Conservation (phyloP, 192 early-diverging fungal genomes). For the Cladochytrium replicatum region DNA sequence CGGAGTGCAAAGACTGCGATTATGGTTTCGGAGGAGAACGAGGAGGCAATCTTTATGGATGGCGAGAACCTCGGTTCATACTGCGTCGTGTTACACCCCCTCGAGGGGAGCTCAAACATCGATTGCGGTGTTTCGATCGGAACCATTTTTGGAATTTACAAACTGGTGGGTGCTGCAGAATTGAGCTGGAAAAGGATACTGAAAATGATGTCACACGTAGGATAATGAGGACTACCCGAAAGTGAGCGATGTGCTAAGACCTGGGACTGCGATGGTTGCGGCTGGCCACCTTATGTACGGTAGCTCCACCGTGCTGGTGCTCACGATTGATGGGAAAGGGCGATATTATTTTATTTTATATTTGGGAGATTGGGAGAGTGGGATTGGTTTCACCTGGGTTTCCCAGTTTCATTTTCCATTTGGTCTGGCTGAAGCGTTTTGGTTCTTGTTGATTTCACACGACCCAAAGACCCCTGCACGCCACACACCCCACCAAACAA, state of each 20-base stretch:
- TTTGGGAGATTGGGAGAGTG: too few species aligned
- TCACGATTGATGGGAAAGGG: constrained; percentile 56
- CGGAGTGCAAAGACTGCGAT: constrained; percentile 83
- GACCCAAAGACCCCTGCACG: too few species aligned
- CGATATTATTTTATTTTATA: too few species aligned
- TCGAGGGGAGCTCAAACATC: constrained; percentile 96
- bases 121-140: constrained; percentile 97
- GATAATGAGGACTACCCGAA: constrained; percentile 11
- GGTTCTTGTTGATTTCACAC: too few species aligned
- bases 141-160: constrained; percentile 98
- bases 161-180: constrained; percentile 47
- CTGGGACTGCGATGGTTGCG: constrained; percentile 83
- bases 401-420: too few species aligned
- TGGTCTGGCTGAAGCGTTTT: too few species aligned
- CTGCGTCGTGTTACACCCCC: constrained; percentile 93
- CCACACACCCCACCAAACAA: too few species aligned
- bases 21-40: constrained; percentile 95
- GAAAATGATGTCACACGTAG: too few species aligned
- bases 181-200: too few species aligned
- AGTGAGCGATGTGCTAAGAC: constrained; percentile 68
- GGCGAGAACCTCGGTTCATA: constrained; percentile 74
- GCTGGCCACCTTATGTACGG: constrained; percentile 98
- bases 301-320: constrained; percentile 54
- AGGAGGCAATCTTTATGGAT: constrained; percentile 83
- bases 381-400: too few species aligned